Percentiles rank a stretch among this genome's conserved stretches.
These are phyloP conservation scores for Meyerozyma carpophila DNA, from an alignment of 1,139 yeast genomes.

Conservation along the genomic window DNA sequence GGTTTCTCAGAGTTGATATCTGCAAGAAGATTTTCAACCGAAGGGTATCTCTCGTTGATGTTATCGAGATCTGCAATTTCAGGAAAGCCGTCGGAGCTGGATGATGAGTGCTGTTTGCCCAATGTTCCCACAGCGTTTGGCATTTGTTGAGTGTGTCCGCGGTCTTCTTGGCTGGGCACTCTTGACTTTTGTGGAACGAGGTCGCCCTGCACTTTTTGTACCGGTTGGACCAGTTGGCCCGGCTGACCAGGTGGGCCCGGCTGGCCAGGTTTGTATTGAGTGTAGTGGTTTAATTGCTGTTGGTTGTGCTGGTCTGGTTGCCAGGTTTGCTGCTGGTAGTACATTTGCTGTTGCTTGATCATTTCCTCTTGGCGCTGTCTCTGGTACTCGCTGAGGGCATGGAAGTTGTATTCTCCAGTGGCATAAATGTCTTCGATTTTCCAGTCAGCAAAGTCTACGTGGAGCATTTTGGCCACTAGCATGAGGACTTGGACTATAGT, in stretches of 20 bases:
- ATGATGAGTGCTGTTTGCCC: background rate
- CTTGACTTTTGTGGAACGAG: background rate
- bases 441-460: constrained; percentile 21
- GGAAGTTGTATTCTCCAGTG: constrained; percentile 38
- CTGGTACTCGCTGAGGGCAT: constrained; percentile 42
- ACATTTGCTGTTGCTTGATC: constrained; percentile 31
- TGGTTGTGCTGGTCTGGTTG: constrained; percentile 2
- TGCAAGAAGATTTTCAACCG: constrained; percentile 21
- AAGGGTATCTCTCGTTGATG: constrained; percentile 41
- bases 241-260: background rate
- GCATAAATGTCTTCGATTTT: constrained; percentile 35
- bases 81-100: constrained; percentile 14
- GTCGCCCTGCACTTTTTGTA: background rate
- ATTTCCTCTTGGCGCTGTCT: constrained; percentile 33
- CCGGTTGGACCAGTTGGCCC: background rate
- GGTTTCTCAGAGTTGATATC: constrained; percentile 1
- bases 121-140: background rate
- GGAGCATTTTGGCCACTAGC: constrained; percentile 30
- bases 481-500: constrained; percentile 67
- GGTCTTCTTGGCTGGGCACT: no score
- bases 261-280: background rate
- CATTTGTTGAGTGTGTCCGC: no score
- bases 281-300: background rate
- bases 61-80: constrained; percentile 35
- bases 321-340: constrained; percentile 29